Conservation (phyloP, 2,329 filamentous ascomycete species). For the Colletotrichum theobromicola region DNA sequence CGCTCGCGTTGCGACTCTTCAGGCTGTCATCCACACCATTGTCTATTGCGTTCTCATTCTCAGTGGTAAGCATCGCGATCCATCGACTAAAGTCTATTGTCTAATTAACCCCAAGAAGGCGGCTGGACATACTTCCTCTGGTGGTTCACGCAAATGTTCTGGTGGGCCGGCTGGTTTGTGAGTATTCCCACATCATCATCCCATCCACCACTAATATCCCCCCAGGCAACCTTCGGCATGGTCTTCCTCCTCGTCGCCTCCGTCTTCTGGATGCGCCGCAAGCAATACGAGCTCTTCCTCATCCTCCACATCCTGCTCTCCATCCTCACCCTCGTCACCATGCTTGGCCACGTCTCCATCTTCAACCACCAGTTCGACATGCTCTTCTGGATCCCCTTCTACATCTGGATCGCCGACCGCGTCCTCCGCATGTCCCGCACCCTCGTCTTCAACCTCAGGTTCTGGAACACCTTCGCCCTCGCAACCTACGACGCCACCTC, state of each 20-base stretch:
- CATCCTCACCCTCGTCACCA: slow-evolving; percentile 51
- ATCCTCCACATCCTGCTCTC: slow-evolving; percentile 57
- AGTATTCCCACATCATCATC: slow-evolving; percentile 5
- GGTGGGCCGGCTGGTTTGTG: slow-evolving; percentile 54
- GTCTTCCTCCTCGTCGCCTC: slow-evolving; percentile 51
- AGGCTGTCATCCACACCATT: slow-evolving; percentile 68
- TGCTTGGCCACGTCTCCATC: slow-evolving; percentile 60
- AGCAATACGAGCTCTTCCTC: slow-evolving; percentile 58
- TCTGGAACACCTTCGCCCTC: slow-evolving; percentile 39
- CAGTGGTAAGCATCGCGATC: slow-evolving; percentile 28
- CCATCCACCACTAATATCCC: background rate
- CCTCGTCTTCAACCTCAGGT: slow-evolving; percentile 41
- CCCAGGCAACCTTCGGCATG: slow-evolving; percentile 49
- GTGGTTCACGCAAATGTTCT: slow-evolving; percentile 51
- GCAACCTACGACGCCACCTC: slow-evolving; percentile 39
- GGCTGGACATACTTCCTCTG: slow-evolving; percentile 37
- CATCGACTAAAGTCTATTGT: background rate
- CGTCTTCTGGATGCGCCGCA: slow-evolving; percentile 54
- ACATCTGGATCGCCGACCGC: slow-evolving; percentile 57
- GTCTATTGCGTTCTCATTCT: slow-evolving; percentile 58
- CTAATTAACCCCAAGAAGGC: slow-evolving; percentile 34
- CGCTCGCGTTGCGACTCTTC: slow-evolving; percentile 64
- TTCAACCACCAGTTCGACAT: slow-evolving; percentile 53
- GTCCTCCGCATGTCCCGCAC: slow-evolving; percentile 48
- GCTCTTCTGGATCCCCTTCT: slow-evolving; percentile 54